These are phyloP conservation scores for Annulohypoxylon bovei DNA, from an alignment of 495 filamentous ascomycete genomes.

Conservation along the genomic window DNA sequence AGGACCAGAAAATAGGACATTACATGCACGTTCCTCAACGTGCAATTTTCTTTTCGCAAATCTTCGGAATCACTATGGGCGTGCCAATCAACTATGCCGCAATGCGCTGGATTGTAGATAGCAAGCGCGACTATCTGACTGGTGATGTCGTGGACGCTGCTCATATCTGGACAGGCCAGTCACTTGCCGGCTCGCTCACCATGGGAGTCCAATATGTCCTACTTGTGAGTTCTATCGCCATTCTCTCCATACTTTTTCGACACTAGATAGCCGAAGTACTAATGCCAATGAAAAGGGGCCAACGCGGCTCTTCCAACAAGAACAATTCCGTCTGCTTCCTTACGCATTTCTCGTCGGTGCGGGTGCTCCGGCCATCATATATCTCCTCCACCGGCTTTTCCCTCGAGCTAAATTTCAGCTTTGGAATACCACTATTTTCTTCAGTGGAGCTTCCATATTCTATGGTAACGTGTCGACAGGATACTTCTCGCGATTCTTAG, in stretches of 20 bases:
- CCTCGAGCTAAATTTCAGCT: constrained; percentile 62
- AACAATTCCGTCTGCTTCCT: constrained; percentile 61
- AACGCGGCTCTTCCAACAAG: constrained; percentile 59
- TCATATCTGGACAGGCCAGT: constrained; percentile 67
- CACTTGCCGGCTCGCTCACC: constrained; percentile 56
- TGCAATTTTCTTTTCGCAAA: constrained; percentile 66
- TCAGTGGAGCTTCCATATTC: constrained; percentile 53
- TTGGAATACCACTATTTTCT: constrained; percentile 68
- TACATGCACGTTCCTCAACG: constrained; percentile 69
- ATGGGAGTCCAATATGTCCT: constrained; percentile 66
- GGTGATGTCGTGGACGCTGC: constrained; percentile 61
- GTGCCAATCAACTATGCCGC: constrained; percentile 59
- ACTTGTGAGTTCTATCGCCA: constrained; percentile 45
- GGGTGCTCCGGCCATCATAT: constrained; percentile 58
- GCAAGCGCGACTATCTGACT: constrained; percentile 63
- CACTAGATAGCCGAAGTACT: background rate
- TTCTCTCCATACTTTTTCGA: background rate
- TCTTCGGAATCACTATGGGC: constrained; percentile 62
- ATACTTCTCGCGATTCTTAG: constrained; percentile 64
- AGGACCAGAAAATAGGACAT: constrained; percentile 61
- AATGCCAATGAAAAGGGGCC: constrained; percentile 51
- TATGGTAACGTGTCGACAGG: constrained; percentile 64
- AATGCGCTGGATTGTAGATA: constrained; percentile 57
- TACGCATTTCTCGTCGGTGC: constrained; percentile 67
- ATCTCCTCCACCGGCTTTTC: constrained; percentile 58